Evolutionary conservation across 352 stramenopile genomes (phyloP).

Genomic region (Pythium chondricola): DNA sequence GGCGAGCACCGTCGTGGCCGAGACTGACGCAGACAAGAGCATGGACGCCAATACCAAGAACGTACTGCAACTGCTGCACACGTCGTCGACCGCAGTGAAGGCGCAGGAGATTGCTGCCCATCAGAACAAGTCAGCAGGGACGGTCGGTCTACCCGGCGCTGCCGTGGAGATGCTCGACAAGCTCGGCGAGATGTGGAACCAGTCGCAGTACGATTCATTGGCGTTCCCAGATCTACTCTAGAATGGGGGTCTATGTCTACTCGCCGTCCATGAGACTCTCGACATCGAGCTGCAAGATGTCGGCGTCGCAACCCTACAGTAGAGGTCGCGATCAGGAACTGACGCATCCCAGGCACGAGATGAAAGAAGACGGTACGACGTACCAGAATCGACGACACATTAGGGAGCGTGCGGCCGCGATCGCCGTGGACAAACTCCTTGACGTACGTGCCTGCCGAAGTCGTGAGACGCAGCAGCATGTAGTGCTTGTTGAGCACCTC

Average conservation of each 20-base stretch:
- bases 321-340: slow-evolving; percentile 34
- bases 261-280: slow-evolving; percentile 76
- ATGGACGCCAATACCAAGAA: slow-evolving; percentile 64
- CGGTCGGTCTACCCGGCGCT: slow-evolving; percentile 10
- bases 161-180: slow-evolving; percentile 50
- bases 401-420: slow-evolving; percentile 95
- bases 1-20: slow-evolving; percentile 51
- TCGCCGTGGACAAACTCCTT: slow-evolving; percentile 99
- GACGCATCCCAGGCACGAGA: slow-evolving; percentile 7
- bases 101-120: slow-evolving; percentile 22
- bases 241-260: slow-evolving; percentile 2
- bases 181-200: slow-evolving; percentile 75
- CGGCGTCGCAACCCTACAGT: slow-evolving; percentile 73
- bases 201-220: slow-evolving; percentile 74
- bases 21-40: slow-evolving; percentile 39
- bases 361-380: too few relatives aligned
- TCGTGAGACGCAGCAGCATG: slow-evolving; percentile 94
- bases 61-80: slow-evolving; percentile 52
- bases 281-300: slow-evolving; percentile 98
- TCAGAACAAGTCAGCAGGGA: slow-evolving; percentile 1
- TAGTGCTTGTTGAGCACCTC: slow-evolving; percentile 95
- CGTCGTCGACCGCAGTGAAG: slow-evolving; percentile 38
- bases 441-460: slow-evolving; percentile 96
- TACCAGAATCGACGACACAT: slow-evolving; percentile 88
- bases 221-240: slow-evolving; percentile 35